Percentiles rank a stretch among this genome's conserved stretches.
Conservation (phyloP, 208 protist genomes). For the Phytomonas francai region DNA sequence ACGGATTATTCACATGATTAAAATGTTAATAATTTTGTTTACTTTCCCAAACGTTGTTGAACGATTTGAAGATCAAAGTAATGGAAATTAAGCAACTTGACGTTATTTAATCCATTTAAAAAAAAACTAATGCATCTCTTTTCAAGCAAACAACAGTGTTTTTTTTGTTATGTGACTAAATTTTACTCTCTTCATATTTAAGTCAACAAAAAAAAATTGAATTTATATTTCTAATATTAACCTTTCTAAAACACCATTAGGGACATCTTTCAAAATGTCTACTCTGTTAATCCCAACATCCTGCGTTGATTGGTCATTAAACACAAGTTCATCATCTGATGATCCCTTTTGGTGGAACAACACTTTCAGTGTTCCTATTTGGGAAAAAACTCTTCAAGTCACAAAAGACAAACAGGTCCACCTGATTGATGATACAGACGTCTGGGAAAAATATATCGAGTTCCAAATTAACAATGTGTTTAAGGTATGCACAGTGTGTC, state of each 20-base stretch:
- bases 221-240: slow-evolving; percentile 9
- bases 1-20: not conserved
- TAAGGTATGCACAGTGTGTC: slow-evolving; percentile 63
- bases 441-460: slow-evolving; percentile 59
- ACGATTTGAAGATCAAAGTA: too few species aligned
- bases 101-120: not conserved
- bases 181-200: not conserved
- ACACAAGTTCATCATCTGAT: slow-evolving; percentile 30
- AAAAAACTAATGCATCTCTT: not conserved
- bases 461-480: slow-evolving; percentile 52
- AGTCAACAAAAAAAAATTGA: not conserved
- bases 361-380: slow-evolving; percentile 63
- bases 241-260: not conserved
- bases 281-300: slow-evolving; percentile 31
- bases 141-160: not conserved
- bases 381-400: slow-evolving; percentile 38
- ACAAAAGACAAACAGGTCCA: slow-evolving; percentile 14
- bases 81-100: not conserved
- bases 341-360: slow-evolving; percentile 74
- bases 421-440: slow-evolving; percentile 31
- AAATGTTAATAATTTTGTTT: not conserved
- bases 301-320: slow-evolving; percentile 68
- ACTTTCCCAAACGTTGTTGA: not conserved
- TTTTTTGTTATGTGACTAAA: not conserved
- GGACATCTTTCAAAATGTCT: slow-evolving; percentile 10